Evolutionary conservation across 495 filamentous ascomycete species (phyloP), one percentile per base, ranked within the genome.

Genomic region (Penicillium canescens): DNA sequence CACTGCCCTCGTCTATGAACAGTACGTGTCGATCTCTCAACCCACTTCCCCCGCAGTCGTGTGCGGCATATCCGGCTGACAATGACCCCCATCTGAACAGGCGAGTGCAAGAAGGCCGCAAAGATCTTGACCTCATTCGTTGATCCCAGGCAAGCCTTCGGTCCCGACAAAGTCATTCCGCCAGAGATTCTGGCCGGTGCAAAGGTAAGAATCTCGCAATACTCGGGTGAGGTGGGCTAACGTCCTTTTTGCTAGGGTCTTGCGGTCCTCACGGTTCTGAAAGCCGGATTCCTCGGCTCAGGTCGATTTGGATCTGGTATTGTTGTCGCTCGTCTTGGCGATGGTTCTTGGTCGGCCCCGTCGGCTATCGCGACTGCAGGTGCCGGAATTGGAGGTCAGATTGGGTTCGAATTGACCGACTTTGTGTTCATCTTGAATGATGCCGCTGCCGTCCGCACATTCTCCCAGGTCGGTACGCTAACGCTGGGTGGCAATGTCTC

Each of bases 401-500:
- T 98, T 65, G 94, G 94, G 28, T 93, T 96, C 76, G 94, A 98
- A 71, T 76, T 98, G 54, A 98, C 95, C 38, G 94, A 98, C 67
- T 98, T 98, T 68, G 95, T 98, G 61, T 98, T 98, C 78, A 96
- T 98, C 54, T 85, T 98, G 44, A 98, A 98, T 71, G 94, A 98
- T 66, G 81, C 86, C 37, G 84, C 81, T 37, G 94, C 94, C 21
- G 94, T 98, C 37, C 90, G 89, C 67, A 94, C 94, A 34, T 98
- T 98, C 71, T 92, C 94, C 3, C 93, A 98, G 70, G 81, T 86
- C 46, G 94, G 95, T 13, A 91, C 86, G 14, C 73, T 98, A 36
- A 97, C 94, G 46, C 80, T 98, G 16, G 94, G 94, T 58, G 94
- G 95, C 54, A 98, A 98, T 65, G 94, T 98, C 14, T 96, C 91